Evolutionary conservation across 139 green algal genomes (phyloP).

Genomic region (Haematococcus lacustris): DNA sequence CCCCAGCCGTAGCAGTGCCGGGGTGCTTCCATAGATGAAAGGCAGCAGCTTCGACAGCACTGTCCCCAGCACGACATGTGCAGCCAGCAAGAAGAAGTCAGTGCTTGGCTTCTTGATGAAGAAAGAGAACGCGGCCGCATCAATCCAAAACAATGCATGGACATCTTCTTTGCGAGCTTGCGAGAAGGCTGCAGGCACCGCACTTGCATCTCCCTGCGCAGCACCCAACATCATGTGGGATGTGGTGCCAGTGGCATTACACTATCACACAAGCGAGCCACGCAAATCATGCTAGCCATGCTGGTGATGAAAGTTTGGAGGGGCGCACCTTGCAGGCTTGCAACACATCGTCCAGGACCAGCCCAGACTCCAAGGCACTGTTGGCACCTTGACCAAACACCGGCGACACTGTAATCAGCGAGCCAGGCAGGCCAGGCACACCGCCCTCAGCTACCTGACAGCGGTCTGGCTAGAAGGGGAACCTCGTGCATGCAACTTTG

Average conservation of each 20-base stretch:
- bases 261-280: too few species aligned
- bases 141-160: constrained; percentile 4
- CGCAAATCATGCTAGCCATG: too few species aligned
- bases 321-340: too few species aligned
- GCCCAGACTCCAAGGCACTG: constrained; percentile 44
- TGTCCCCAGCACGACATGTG: constrained; percentile 40
- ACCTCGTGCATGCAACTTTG: too few species aligned
- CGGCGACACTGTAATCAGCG: constrained; percentile 37
- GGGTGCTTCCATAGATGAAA: constrained; percentile 41
- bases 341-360: constrained; percentile 29
- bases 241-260: too few species aligned
- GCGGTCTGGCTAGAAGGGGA: too few species aligned
- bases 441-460: too few species aligned
- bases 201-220: neutral
- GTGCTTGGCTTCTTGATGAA: constrained; percentile 5
- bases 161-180: neutral
- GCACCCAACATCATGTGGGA: neutral
- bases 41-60: constrained; percentile 34
- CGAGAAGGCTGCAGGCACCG: neutral
- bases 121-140: constrained; percentile 2
- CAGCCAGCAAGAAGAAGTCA: constrained; percentile 41
- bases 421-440: too few species aligned
- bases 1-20: constrained; percentile 39
- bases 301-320: too few species aligned
- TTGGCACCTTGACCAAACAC: constrained; percentile 50